Evolutionary conservation across 371 early-diverging fungal genomes (phyloP).

Genomic region (Circinella minor): DNA sequence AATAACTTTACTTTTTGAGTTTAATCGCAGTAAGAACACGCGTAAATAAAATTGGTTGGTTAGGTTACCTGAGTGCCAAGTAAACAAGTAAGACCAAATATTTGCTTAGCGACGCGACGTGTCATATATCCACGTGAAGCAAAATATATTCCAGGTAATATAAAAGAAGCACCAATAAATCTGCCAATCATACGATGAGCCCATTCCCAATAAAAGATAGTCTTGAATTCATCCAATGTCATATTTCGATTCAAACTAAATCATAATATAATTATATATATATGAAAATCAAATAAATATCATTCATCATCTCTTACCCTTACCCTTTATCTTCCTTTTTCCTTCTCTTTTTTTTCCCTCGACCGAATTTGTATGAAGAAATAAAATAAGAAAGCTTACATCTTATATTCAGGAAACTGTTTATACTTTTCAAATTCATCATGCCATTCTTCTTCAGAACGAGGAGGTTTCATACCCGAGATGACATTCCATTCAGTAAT

Average conservation of each 20-base stretch:
- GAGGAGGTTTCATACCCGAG: constrained; percentile 92
- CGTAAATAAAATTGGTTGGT: not conserved
- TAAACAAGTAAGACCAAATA: constrained; percentile 75
- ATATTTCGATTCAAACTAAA: constrained; percentile 88
- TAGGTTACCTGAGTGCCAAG: constrained; percentile 80
- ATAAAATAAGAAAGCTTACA: constrained; percentile 52
- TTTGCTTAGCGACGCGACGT: constrained; percentile 66
- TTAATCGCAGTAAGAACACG: too few relatives aligned
- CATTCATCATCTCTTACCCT: too few relatives aligned
- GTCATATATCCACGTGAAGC: constrained; percentile 80
- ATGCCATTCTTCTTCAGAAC: constrained; percentile 86
- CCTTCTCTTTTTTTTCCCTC: too few relatives aligned
- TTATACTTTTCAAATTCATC: constrained; percentile 97
- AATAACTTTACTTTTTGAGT: too few relatives aligned
- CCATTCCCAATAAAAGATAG: constrained; percentile 97
- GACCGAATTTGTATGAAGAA: not conserved
- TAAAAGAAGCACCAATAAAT: constrained; percentile 87
- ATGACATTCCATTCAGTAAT: constrained; percentile 97
- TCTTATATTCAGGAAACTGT: constrained; percentile 94
- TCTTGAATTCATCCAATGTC: constrained; percentile 91
- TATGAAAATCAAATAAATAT: not conserved
- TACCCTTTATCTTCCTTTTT: too few relatives aligned
- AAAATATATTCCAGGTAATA: constrained; percentile 89
- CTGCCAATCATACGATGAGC: constrained; percentile 94
- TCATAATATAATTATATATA: not conserved